Conservation (phyloP, 202 grass and related monocot species). For the Setaria viridis region DNA sequence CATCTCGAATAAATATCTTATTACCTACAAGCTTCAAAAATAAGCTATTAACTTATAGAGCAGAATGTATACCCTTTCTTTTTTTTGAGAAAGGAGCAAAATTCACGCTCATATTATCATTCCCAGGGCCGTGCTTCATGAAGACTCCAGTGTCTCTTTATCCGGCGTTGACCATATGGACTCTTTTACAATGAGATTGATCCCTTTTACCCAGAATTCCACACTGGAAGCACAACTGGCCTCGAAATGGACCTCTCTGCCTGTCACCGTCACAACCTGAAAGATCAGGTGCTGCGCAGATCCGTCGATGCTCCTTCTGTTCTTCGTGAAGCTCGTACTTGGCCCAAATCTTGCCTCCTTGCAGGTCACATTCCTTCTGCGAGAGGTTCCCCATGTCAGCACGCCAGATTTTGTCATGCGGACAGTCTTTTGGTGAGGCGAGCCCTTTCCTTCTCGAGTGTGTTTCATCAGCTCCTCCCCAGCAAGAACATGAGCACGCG, state of each 20-base stretch:
- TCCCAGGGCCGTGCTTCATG: not conserved
- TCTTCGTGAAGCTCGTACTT: conserved; percentile 52
- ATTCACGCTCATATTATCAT: not conserved
- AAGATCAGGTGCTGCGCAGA: conserved; percentile 48
- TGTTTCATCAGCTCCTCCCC: conserved; percentile 70
- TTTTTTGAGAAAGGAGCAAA: not conserved
- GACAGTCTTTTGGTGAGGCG: conserved; percentile 50
- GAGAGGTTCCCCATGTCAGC: conserved; percentile 58
- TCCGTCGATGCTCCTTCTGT: conserved; percentile 29
- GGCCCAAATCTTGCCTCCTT: conserved; percentile 60
- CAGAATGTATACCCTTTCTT: not conserved
- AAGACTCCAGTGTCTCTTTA: conserved; percentile 6
- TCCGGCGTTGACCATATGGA: conserved; percentile 18
- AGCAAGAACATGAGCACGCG: conserved; percentile 48
- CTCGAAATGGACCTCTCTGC: conserved; percentile 68
- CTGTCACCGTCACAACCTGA: conserved; percentile 52
- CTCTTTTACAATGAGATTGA: conserved; percentile 60
- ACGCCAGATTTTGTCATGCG: conserved; percentile 63
- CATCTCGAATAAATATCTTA: conserved; percentile 2
- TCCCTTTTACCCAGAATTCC: conserved; percentile 66
- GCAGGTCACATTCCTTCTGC: conserved; percentile 62
- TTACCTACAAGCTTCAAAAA: not conserved
- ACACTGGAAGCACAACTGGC: conserved; percentile 35
- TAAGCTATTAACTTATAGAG: not conserved
- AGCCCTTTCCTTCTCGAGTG: conserved; percentile 48